Percentiles rank a stretch among this genome's conserved stretches.
These are phyloP conservation scores for Fusarium chuoi DNA, from an alignment of 2,329 filamentous ascomycete genomes.

Conservation along the genomic window DNA sequence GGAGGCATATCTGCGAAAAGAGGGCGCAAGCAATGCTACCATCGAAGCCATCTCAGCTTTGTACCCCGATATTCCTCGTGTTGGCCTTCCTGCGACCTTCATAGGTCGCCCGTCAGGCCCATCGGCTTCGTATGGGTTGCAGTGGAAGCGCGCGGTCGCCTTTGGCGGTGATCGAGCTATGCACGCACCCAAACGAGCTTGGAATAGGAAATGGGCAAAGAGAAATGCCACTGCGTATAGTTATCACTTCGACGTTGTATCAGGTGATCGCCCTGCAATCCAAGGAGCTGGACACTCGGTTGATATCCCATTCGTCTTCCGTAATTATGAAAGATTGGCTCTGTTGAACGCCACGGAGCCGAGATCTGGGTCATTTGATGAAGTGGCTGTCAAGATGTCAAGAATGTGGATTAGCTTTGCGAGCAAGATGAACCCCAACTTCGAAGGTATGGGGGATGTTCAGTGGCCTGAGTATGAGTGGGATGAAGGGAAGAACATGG, in stretches of 20 bases:
- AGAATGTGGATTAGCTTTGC: conserved; percentile 31
- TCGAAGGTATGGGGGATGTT: conserved; percentile 1
- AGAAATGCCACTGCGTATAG: conserved; percentile 12
- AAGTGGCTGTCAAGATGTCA: conserved; percentile 9
- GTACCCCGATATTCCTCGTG: conserved; percentile 21
- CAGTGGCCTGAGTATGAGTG: conserved; percentile 15
- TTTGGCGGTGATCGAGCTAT: conserved; percentile 28
- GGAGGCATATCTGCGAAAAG: conserved; percentile 12
- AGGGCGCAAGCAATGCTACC: conserved; percentile 6
- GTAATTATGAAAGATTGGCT: conserved; percentile 1
- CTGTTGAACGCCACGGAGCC: conserved; percentile 12
- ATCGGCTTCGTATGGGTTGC: conserved; percentile 5
- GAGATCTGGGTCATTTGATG: background rate
- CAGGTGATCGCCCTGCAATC: conserved; percentile 5
- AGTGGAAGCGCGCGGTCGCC: conserved; percentile 26
- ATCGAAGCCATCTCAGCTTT: conserved; percentile 12
- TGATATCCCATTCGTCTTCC: conserved; percentile 22
- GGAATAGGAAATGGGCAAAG: conserved; percentile 17
- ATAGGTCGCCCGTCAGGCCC: background rate
- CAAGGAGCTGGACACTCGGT: conserved; percentile 25
- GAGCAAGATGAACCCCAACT: conserved; percentile 10
- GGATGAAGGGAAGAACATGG: background rate
- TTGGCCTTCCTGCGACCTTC: conserved; percentile 11
- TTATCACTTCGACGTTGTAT: conserved; percentile 28
- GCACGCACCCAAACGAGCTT: conserved; percentile 22